Evolutionary conservation across 495 filamentous ascomycete genomes (phyloP), one percentile per base, ranked within the genome.

Genomic region (Penicillium argentinense): DNA sequence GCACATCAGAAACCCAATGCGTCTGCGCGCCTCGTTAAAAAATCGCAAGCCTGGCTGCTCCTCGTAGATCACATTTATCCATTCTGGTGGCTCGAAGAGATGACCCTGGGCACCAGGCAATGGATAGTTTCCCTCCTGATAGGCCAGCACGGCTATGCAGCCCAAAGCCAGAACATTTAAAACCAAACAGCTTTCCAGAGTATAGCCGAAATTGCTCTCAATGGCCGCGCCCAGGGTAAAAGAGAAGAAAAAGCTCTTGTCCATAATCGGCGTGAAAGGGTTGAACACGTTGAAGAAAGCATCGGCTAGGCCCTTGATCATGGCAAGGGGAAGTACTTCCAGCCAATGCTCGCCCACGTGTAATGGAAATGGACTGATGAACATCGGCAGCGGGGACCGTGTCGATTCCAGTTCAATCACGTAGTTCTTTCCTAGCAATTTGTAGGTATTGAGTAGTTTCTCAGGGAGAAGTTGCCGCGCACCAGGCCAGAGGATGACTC

Each of bases 1-100:
- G 27, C 71, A 73, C 63, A 74, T 73, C 48, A 75, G 53, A 42
- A 75, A 75, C 12, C 72, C 72, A 45, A 75, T 73, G 17, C 72
- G 70, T 24, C 67, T 63, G 21, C 72, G 67, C 9, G 72, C 70
- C 38, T 73, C 69, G 13, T 75, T 75, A 40, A 75, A 75, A 40
- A 75, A 74, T 0, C 68, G 64, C 34, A 75, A 34, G 4, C 72
- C 72, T 1, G 67, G 58, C 18, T 67, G 63, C 16, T 72, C 69
- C 54, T 74, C 72, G 30, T 66, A 59, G 1, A 72, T 56, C 9
- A 72, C 70, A 16, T 57, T 60, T 53, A 72, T 66, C 72, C 72
- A 75, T 1, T 72, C 67, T 2, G 72, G 72, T 0, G 64, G 49
- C 36, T 75, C 72, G 22, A 75, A 75, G 34, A 51, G 64, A 54